Evolutionary conservation across 768 basidiomycete genomes (phyloP).

Genomic region (Auricularia auricula-judae): DNA sequence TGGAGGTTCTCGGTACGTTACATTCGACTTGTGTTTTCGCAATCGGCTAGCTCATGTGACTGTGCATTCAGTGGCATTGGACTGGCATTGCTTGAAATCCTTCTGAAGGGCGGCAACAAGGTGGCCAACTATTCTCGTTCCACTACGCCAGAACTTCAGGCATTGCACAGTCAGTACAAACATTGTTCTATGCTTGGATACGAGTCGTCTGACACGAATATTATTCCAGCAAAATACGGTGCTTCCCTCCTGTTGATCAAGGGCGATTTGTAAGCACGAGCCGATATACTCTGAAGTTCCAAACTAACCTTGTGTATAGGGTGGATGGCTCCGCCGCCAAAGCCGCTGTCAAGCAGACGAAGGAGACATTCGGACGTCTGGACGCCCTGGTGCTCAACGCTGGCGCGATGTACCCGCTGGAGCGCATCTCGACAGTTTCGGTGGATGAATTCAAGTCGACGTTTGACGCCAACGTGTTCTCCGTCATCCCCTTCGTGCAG

Average conservation of each 20-base stretch:
- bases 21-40: background rate
- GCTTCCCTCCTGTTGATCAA: slow-evolving; percentile 39
- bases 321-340: slow-evolving; percentile 43
- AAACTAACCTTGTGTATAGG: slow-evolving; percentile 25
- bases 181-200: slow-evolving; percentile 1
- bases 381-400: slow-evolving; percentile 82
- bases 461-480: slow-evolving; percentile 86
- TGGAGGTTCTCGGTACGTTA: background rate
- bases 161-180: slow-evolving; percentile 29
- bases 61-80: slow-evolving; percentile 48
- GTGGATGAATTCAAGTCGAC: slow-evolving; percentile 53
- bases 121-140: slow-evolving; percentile 74
- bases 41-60: slow-evolving; percentile 5
- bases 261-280: slow-evolving; percentile 60
- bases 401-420: slow-evolving; percentile 65
- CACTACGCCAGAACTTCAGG: slow-evolving; percentile 48
- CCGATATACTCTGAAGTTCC: slow-evolving; percentile 2
- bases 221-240: background rate
- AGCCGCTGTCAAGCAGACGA: slow-evolving; percentile 40
- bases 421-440: slow-evolving; percentile 38
- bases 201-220: background rate
- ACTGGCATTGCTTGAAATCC: slow-evolving; percentile 55
- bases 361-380: slow-evolving; percentile 46
- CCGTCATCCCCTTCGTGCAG: slow-evolving; percentile 59
- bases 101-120: slow-evolving; percentile 49